These are phyloP conservation scores for Ophiostoma tasmaniense DNA, from an alignment of 2,329 filamentous ascomycete genomes.

Conservation along the genomic window DNA sequence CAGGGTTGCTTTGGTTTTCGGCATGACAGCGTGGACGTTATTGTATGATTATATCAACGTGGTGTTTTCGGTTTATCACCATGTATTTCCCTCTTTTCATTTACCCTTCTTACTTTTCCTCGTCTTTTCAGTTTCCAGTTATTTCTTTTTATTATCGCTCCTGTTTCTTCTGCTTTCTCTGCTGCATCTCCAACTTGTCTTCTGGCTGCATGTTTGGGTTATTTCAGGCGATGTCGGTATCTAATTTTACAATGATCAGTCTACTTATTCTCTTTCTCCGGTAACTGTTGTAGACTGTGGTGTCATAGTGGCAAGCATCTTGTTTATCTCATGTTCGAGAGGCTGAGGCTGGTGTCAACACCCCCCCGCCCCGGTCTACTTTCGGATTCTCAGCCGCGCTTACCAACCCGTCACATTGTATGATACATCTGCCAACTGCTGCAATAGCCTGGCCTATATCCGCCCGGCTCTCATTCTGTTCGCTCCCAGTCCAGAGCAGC, in stretches of 20 bases:
- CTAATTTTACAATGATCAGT: background rate
- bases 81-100: background rate
- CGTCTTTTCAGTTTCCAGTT: background rate
- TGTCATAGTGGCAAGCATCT: background rate
- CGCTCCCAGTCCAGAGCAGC: background rate
- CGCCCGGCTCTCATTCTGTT: background rate
- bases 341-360: background rate
- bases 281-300: background rate
- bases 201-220: slow-evolving; percentile 12
- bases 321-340: background rate
- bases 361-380: background rate
- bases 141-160: background rate
- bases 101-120: background rate
- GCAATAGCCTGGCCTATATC: background rate
- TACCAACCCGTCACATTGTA: too few relatives aligned
- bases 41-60: slow-evolving; percentile 5
- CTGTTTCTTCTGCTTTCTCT: background rate
- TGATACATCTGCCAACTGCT: background rate
- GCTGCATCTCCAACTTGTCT: background rate
- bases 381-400: background rate
- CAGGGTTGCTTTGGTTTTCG: background rate
- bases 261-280: background rate
- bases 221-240: slow-evolving; percentile 9
- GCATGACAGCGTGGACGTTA: background rate
- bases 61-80: background rate